phyloP scores from a whole-genome alignment of 352 stramenopile genomes.

The Pythium oligandrum region DNA sequence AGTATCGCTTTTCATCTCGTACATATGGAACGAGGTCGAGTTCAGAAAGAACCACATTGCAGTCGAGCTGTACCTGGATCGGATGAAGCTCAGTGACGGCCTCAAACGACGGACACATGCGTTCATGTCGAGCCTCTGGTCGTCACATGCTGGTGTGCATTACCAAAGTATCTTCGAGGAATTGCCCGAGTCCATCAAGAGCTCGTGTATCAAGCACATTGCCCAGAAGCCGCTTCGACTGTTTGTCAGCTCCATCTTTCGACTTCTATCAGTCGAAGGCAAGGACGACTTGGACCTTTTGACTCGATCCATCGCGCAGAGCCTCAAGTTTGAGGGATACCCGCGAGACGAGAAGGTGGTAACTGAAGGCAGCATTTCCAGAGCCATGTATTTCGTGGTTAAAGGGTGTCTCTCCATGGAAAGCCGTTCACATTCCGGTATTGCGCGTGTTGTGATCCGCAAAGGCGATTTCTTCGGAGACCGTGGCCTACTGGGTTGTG shows the following conservation, averaged over 20 bases:
- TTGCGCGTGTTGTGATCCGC: conserved; percentile 6
- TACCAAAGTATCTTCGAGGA: conserved; percentile 18
- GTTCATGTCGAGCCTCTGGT: conserved; percentile 23
- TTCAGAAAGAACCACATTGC: conserved; percentile 10
- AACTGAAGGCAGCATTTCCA: conserved; percentile 18
- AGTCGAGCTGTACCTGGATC: conserved; percentile 6
- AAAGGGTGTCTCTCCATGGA: conserved; percentile 15
- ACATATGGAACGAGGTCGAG: conserved; percentile 28
- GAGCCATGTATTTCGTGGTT: conserved; percentile 24
- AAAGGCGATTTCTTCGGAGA: conserved; percentile 25
- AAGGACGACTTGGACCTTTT: conserved; percentile 7
- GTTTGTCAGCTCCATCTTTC: conserved; percentile 16
- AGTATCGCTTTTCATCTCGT: conserved; percentile 17
- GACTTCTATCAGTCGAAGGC: conserved; percentile 9
- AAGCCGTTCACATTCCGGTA: background rate
- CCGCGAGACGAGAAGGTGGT: conserved; percentile 22
- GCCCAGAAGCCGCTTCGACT: conserved; percentile 9
- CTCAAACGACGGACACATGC: conserved; percentile 16
- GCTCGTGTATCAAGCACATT: conserved; percentile 9
- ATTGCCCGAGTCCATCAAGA: conserved; percentile 15
- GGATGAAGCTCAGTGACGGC: conserved; percentile 10
- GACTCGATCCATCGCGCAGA: conserved; percentile 4
- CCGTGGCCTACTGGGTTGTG: conserved; percentile 12
- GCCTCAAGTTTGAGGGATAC: conserved; percentile 21
- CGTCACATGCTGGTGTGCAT: conserved; percentile 19